Evolutionary conservation across 345 rosid species (phyloP).

Genomic region (Citrus australasica): DNA sequence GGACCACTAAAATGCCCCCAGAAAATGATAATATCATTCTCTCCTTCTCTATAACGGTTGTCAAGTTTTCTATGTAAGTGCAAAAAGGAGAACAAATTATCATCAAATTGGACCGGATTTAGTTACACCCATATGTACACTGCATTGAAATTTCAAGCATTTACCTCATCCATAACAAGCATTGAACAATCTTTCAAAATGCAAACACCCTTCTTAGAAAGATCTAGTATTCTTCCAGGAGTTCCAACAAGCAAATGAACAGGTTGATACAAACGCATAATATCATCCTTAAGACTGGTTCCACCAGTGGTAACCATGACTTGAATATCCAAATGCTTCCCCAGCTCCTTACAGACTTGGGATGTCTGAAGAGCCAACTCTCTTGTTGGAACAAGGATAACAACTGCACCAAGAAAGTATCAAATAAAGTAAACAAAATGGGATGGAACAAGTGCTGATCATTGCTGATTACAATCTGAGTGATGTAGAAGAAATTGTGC

Average conservation of each 20-base stretch:
- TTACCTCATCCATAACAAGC: slow-evolving; percentile 99
- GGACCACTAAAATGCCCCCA: background rate
- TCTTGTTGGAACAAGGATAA: slow-evolving; percentile 95
- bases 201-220: slow-evolving; percentile 92
- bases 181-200: slow-evolving; percentile 88
- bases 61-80: background rate
- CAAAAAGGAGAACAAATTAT: background rate
- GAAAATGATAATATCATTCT: background rate
- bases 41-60: background rate
- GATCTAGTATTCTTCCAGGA: slow-evolving; percentile 97
- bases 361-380: slow-evolving; percentile 99
- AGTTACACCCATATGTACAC: background rate
- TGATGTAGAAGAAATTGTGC: background rate
- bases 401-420: slow-evolving; percentile 43
- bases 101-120: background rate
- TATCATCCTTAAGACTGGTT: slow-evolving; percentile 98
- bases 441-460: background rate
- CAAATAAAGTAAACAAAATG: background rate
- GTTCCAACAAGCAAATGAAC: slow-evolving; percentile 98
- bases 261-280: slow-evolving; percentile 97
- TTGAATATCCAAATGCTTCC: slow-evolving; percentile 87
- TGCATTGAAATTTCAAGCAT: slow-evolving; percentile 3
- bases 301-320: slow-evolving; percentile 99
- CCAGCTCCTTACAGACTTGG: slow-evolving; percentile 98
- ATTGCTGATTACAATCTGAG: background rate